Conservation (phyloP, 306 rosid genomes). For the Sesbania bispinosa region DNA sequence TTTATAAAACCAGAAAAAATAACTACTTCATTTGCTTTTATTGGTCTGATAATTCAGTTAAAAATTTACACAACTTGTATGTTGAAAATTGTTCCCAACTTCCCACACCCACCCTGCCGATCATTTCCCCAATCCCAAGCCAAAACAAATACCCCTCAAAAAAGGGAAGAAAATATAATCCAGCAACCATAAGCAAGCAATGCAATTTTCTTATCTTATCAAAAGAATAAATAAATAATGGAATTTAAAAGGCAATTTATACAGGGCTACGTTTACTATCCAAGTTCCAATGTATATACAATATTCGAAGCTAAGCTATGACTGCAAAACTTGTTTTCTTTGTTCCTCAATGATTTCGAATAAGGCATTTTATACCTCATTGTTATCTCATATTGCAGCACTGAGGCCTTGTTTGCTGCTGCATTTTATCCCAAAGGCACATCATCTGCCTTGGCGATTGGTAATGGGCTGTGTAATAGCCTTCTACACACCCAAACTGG, state of each 20-base stretch:
- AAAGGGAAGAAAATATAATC: neutral
- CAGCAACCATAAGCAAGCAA: neutral
- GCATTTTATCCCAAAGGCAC: constrained; percentile 75
- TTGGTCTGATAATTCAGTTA: no score
- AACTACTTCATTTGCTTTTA: no score
- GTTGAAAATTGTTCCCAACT: neutral
- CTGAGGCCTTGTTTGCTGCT: constrained; percentile 43
- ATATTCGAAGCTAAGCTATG: constrained; percentile 40
- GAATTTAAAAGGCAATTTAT: constrained; percentile 37
- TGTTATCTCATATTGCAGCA: constrained; percentile 87
- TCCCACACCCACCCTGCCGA: neutral
- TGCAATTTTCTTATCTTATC: neutral
- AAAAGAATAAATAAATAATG: constrained; percentile 28
- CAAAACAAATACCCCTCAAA: neutral
- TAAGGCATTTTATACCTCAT: constrained; percentile 4
- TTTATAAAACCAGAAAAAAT: no score
- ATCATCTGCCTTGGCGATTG: constrained; percentile 92
- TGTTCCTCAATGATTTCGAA: constrained; percentile 25
- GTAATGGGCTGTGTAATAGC: constrained; percentile 78
- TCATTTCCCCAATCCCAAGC: neutral
- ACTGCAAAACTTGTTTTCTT: constrained; percentile 53
- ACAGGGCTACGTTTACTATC: constrained; percentile 32
- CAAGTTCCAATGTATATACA: constrained; percentile 43
- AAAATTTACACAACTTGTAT: neutral
- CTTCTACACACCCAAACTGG: constrained; percentile 84